phyloP scores from a whole-genome alignment of 371 early-diverging fungal species.

The Syncephalastrum sp. region DNA sequence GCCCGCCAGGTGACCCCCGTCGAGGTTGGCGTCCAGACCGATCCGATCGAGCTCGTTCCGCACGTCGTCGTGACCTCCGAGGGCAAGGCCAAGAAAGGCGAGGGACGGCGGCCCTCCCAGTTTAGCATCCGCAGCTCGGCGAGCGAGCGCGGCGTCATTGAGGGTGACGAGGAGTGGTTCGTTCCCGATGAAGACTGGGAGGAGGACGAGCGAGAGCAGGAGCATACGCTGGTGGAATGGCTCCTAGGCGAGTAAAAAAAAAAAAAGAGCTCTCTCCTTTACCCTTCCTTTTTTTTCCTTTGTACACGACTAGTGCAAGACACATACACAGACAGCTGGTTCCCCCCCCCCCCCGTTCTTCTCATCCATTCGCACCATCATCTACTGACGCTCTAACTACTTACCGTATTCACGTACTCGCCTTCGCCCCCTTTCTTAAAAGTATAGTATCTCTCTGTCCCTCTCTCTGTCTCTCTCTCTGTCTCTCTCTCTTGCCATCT shows the following conservation, averaged over 20 bases:
- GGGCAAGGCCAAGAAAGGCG: too few species aligned
- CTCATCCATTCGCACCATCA: too few species aligned
- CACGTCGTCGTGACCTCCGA: background rate
- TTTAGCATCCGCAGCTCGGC: background rate
- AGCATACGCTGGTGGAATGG: slow-evolving; percentile 21
- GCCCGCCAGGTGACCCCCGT: slow-evolving; percentile 7
- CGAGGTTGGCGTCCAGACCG: slow-evolving; percentile 15
- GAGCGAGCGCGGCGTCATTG: slow-evolving; percentile 14
- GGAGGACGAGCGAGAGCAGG: slow-evolving; percentile 11
- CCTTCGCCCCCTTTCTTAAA: too few species aligned
- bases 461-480: background rate
- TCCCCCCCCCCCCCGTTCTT: too few species aligned
- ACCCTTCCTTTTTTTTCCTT: too few species aligned
- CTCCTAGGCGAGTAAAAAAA: slow-evolving; percentile 12
- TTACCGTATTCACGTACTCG: too few species aligned
- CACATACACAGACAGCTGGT: too few species aligned
- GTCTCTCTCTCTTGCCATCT: background rate
- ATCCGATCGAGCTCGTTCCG: slow-evolving; percentile 4
- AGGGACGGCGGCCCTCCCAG: too few species aligned
- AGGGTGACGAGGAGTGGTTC: slow-evolving; percentile 23
- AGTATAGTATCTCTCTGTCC: background rate
- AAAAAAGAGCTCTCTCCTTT: too few species aligned
- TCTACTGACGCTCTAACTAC: too few species aligned
- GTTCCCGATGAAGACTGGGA: slow-evolving; percentile 20
- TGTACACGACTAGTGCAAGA: too few species aligned